These are phyloP conservation scores for Monosporascus sp. DNA, from an alignment of 2,329 filamentous ascomycete species.

Conservation along the genomic window DNA sequence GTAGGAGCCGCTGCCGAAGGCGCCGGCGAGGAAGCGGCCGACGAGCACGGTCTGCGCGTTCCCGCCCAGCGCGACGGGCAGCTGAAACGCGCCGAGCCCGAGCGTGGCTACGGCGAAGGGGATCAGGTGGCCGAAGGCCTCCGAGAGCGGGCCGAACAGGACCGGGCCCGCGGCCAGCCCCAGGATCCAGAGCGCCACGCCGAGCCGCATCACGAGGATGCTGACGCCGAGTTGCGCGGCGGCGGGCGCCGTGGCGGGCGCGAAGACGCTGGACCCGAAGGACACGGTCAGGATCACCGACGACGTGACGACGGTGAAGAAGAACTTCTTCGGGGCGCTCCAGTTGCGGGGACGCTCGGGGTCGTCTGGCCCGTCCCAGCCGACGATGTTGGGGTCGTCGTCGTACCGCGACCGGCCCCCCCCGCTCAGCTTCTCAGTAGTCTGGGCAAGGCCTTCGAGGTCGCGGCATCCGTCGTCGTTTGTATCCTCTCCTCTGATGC, in stretches of 20 bases:
- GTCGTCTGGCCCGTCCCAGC: conserved; percentile 14
- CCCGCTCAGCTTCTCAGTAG: background rate
- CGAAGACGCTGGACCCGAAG: conserved; percentile 15
- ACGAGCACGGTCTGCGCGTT: conserved; percentile 12
- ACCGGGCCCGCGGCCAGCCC: conserved; percentile 10
- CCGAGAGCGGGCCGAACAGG: conserved; percentile 11
- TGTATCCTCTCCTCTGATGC: background rate
- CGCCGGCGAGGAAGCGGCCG: conserved; percentile 15
- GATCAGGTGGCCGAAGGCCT: conserved; percentile 10
- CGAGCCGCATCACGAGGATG: conserved; percentile 10
- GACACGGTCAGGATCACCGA: conserved; percentile 10
- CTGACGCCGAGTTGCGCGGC: conserved; percentile 9
- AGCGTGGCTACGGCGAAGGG: conserved; percentile 7
- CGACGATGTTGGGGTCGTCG: conserved; percentile 1
- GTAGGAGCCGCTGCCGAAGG: conserved; percentile 9
- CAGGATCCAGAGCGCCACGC: conserved; percentile 10
- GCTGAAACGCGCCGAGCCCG: conserved; percentile 12
- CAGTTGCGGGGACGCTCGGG: conserved; percentile 13
- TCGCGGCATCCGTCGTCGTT: background rate
- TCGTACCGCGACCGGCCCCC: background rate
- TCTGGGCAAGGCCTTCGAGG: background rate
- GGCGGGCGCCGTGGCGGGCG: conserved; percentile 7
- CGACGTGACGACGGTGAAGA: conserved; percentile 9
- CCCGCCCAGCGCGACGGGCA: conserved; percentile 12
- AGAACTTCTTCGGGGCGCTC: conserved; percentile 6